Percentiles rank a stretch among this genome's conserved stretches.
phyloP scores from a whole-genome alignment of 306 rosid species.

The Vachellia collinsii region DNA sequence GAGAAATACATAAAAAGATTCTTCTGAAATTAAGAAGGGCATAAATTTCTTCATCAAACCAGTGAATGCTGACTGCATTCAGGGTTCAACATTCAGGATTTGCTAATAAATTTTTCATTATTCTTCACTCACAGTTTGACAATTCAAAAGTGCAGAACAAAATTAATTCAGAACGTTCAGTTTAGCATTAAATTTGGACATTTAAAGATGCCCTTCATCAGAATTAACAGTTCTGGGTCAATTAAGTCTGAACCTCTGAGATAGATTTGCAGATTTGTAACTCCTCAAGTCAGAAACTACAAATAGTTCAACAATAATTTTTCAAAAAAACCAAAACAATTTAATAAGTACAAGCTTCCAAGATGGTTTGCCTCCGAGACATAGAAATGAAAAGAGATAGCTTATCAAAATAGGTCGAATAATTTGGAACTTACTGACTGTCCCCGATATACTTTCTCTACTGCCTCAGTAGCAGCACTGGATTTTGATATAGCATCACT shows the following conservation, averaged over 20 bases:
- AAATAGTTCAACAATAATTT: not conserved
- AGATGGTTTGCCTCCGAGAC: not conserved
- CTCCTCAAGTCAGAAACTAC: not conserved
- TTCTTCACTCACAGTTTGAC: not conserved
- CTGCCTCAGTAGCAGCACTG: constrained; percentile 69
- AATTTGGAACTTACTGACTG: constrained; percentile 55
- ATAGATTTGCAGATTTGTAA: not conserved
- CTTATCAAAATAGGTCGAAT: not conserved
- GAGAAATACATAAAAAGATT: constrained; percentile 18
- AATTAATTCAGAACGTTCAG: not conserved
- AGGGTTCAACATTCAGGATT: not conserved
- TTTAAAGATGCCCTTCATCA: not conserved
- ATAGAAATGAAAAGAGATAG: not conserved
- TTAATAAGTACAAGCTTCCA: not conserved
- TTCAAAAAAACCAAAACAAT: not conserved
- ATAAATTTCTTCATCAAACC: not conserved
- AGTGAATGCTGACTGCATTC: not conserved
- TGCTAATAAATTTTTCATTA: not conserved
- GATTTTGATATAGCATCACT: constrained; percentile 68
- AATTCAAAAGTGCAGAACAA: not conserved
- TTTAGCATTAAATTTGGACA: not conserved
- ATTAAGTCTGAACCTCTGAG: not conserved
- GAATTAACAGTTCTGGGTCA: not conserved
- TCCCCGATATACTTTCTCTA: constrained; percentile 65
- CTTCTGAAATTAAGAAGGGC: not conserved